phyloP scores from a whole-genome alignment of 257 asterid genomes.

The Knoxia roxburghii region DNA sequence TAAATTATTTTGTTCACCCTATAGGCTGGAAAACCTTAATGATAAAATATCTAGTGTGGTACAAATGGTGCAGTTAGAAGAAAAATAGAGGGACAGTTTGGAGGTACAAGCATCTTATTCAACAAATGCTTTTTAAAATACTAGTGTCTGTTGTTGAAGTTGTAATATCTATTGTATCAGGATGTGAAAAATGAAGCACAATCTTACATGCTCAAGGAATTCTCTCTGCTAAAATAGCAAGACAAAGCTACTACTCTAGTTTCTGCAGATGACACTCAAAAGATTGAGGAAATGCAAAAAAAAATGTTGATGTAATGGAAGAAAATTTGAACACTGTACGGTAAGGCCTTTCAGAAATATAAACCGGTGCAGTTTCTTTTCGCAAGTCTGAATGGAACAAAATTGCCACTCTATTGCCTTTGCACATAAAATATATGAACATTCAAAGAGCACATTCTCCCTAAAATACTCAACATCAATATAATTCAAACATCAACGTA shows the following conservation, averaged over 20 bases:
- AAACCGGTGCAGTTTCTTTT: background rate
- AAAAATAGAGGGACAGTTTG: conserved; percentile 87
- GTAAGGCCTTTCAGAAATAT: conserved; percentile 30
- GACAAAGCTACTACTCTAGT: conserved; percentile 79
- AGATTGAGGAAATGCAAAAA: conserved; percentile 50
- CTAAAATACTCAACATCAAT: too few relatives aligned
- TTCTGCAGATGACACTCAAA: conserved; percentile 58
- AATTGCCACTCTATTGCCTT: too few relatives aligned
- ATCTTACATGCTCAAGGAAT: conserved; percentile 88
- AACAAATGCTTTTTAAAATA: conserved; percentile 10
- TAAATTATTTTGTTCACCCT: conserved; percentile 4
- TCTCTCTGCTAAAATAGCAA: conserved; percentile 81
- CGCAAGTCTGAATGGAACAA: background rate
- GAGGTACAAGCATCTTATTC: conserved; percentile 48
- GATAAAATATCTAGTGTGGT: conserved; percentile 86
- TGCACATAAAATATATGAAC: too few relatives aligned
- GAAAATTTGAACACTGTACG: conserved; percentile 66
- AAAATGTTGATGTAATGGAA: conserved; percentile 54
- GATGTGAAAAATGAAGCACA: conserved; percentile 92
- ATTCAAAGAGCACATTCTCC: too few relatives aligned
- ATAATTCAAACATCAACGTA: too few relatives aligned
- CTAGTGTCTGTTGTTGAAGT: conserved; percentile 1
- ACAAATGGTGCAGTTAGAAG: conserved; percentile 94
- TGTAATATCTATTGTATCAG: conserved; percentile 31
- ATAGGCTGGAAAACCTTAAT: conserved; percentile 77